These are phyloP conservation scores for Dillenia suffruticosa DNA, from an alignment of 164 flowering plant genomes.

Conservation along the genomic window DNA sequence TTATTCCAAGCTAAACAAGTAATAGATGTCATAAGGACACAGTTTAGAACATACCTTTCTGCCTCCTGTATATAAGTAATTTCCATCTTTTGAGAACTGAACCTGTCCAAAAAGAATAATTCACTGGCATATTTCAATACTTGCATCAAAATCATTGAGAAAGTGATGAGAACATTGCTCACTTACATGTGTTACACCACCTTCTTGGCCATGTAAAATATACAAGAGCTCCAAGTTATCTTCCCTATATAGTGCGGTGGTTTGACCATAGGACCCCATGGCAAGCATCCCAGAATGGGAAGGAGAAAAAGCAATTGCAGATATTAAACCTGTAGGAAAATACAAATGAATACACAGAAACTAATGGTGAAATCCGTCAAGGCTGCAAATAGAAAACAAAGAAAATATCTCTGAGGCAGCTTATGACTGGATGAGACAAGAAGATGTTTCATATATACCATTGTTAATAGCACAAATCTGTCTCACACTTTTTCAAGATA, in stretches of 20 bases:
- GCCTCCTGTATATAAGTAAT: constrained; percentile 85
- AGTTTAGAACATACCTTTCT: constrained; percentile 57
- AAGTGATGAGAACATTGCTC: neutral
- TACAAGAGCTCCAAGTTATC: constrained; percentile 91
- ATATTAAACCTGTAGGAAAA: constrained; percentile 63
- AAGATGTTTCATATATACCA: no score
- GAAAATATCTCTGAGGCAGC: neutral
- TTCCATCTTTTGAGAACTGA: constrained; percentile 91
- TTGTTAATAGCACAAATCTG: no score
- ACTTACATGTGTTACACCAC: constrained; percentile 95
- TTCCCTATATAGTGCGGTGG: constrained; percentile 79
- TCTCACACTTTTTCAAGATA: no score
- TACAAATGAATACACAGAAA: neutral
- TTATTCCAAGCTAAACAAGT: no score
- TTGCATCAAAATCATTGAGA: neutral
- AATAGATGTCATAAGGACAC: no score
- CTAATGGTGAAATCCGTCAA: neutral
- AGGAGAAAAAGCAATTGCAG: constrained; percentile 81
- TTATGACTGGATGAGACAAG: no score
- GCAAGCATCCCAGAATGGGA: constrained; percentile 78
- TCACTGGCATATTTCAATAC: neutral
- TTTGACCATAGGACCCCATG: constrained; percentile 81
- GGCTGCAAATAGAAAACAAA: constrained; percentile 1
- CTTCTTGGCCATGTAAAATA: constrained; percentile 93
- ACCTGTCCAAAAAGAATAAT: constrained; percentile 41